A percentile compares a stretch with the other conserved stretches of the same genome.
Evolutionary conservation across 169 alveolate genomes (phyloP).

Genomic region (Plasmodium coatneyi): DNA sequence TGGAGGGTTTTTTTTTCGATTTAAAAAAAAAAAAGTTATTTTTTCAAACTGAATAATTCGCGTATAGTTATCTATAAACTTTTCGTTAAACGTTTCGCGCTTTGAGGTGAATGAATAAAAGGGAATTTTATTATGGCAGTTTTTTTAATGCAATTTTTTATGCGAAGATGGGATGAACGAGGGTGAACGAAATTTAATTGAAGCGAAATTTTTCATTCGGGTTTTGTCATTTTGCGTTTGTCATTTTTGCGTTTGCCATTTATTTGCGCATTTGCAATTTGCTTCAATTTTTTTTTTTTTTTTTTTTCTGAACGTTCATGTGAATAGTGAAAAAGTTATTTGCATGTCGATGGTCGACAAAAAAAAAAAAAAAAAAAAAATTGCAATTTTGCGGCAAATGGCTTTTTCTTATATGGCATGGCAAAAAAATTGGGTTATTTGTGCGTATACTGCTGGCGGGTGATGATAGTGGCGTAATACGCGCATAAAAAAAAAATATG

Average conservation of each 20-base stretch:
- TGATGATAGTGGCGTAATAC: background rate
- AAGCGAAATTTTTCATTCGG: background rate
- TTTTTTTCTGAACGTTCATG: background rate
- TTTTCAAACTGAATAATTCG: background rate
- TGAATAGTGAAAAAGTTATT: background rate
- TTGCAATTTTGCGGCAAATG: background rate
- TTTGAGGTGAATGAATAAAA: background rate
- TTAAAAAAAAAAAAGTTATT: background rate
- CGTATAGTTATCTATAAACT: background rate
- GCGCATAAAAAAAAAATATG: background rate
- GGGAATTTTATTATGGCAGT: background rate
- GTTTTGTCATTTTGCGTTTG: background rate
- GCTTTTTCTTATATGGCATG: background rate
- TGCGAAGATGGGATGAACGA: background rate
- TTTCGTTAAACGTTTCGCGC: background rate
- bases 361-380: too few species aligned
- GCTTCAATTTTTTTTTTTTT: background rate
- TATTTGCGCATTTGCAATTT: background rate
- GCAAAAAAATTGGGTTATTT: background rate
- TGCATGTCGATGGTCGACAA: background rate
- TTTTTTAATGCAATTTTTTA: background rate
- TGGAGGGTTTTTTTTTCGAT: background rate
- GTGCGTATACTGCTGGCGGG: background rate
- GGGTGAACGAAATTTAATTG: background rate
- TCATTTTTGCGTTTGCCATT: background rate